Evolutionary conservation across 805 yeast species (phyloP), one percentile per base, ranked within the genome.

Genomic region (Torulaspora franciscae): DNA sequence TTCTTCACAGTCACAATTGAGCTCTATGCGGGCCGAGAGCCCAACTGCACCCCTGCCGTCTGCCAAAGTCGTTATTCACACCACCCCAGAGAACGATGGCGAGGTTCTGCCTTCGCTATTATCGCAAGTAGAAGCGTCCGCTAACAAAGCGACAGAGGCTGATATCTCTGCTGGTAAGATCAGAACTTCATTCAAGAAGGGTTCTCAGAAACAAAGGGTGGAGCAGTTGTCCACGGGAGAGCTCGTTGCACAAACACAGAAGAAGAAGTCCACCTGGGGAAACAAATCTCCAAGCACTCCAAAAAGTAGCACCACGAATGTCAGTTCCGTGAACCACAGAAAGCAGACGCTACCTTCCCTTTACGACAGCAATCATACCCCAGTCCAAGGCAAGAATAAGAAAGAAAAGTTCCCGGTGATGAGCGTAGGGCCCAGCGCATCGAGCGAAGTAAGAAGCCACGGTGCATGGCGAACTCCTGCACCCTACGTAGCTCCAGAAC

Each of bases 161-260:
- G 43, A 40, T 25, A 14, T 29, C 3, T n/a, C 45, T 8, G 42
- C 32, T 22, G 30, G 39, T 15, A 59, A 54, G 30, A 39, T 50
- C 7, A 42, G 37, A 5, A 55, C 51, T 9, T 19, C 52, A 10
- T 58, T 61, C 37, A 62, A 57, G 44, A 62, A 62, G 32, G 41
- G 50, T 32, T 50, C 62, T 8, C 67, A 62, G 36, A 62, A 57
- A 32, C 57, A 61, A 42, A 55, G 66, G 27, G 50, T 47, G 29
- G 52, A 56, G 29, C 42, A 46, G 9, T 15, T 40, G 7, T 36
- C 45, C 5, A 40, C 37, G 11, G 47, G 28, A 11, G 32, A 40
- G 11, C 15, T 32, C 10, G 37, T 32, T 2, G 33, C 40, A 8
- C 39, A 33, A 10, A 19, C 23, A 4, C 34, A 36, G 9, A 37